Conservation (phyloP, 306 rosid genomes). For the Mimosa pudica region DNA sequence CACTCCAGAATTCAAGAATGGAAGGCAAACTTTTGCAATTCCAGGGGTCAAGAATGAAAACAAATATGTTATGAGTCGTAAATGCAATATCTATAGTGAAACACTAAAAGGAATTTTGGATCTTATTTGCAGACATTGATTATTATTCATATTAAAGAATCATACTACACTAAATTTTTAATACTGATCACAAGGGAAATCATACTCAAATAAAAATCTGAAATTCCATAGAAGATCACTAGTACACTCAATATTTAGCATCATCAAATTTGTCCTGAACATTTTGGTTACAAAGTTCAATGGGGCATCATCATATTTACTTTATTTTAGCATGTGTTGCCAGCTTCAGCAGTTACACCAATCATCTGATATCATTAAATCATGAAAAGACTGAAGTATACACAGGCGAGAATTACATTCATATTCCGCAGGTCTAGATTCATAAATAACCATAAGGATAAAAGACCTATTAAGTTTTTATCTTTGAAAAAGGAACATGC, state of each 20-base stretch:
- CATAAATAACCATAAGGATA: not conserved
- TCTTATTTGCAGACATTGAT: not conserved
- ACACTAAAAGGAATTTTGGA: not conserved
- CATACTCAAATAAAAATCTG: not conserved
- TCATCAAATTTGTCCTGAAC: constrained; percentile 12
- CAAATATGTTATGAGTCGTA: not conserved
- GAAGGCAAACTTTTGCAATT: not conserved
- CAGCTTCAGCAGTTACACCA: not conserved
- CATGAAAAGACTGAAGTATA: constrained; percentile 4
- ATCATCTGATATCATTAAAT: not conserved
- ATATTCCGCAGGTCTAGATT: constrained; percentile 5
- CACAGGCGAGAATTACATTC: not conserved
- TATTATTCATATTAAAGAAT: not conserved
- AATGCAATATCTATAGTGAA: not conserved
- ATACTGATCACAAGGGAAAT: not conserved
- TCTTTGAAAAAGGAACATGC: constrained; percentile 29
- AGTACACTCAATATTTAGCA: not conserved
- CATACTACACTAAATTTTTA: not conserved
- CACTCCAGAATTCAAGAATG: not conserved
- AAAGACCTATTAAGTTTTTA: constrained; percentile 11
- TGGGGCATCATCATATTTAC: not conserved
- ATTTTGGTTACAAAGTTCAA: too few species aligned
- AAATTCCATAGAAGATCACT: constrained; percentile 10
- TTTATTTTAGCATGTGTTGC: constrained; percentile 11
- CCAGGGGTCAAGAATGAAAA: not conserved